Percentiles rank a stretch among this genome's conserved stretches.
phyloP scores from a whole-genome alignment of 2,329 filamentous ascomycete genomes.

The Nectriaceae sp. region DNA sequence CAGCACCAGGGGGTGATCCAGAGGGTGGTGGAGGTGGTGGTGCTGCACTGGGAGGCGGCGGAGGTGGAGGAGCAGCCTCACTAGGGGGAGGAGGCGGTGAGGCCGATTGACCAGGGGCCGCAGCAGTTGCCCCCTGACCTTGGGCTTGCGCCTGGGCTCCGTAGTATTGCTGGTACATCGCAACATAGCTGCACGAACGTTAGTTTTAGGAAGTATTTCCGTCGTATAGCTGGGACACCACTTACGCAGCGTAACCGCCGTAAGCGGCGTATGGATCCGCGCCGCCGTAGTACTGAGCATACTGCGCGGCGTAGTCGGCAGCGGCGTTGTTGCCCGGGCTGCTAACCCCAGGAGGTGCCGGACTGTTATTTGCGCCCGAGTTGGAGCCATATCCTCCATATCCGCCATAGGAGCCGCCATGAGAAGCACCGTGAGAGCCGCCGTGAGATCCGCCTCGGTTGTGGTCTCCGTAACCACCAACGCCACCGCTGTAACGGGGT shows the following conservation, averaged over 20 bases:
- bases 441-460: conserved; percentile 36
- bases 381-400: conserved; percentile 29
- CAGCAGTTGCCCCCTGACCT: conserved; percentile 43
- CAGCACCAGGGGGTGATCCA: conserved; percentile 51
- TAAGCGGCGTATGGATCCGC: conserved; percentile 88
- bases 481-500: conserved; percentile 63
- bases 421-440: conserved; percentile 32
- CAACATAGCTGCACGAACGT: conserved; percentile 52
- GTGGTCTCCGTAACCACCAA: conserved; percentile 34
- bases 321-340: conserved; percentile 28
- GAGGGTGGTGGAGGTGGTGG: conserved; percentile 54
- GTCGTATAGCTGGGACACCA: conserved; percentile 1
- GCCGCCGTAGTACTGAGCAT: conserved; percentile 77
- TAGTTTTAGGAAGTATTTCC: conserved; percentile 17
- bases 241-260: conserved; percentile 80
- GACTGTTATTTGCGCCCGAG: conserved; percentile 37
- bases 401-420: conserved; percentile 31
- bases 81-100: conserved; percentile 59
- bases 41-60: conserved; percentile 55
- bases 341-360: conserved; percentile 33
- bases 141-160: conserved; percentile 47
- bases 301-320: conserved; percentile 75
- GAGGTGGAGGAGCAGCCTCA: conserved; percentile 65
- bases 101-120: conserved; percentile 45
- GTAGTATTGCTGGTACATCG: conserved; percentile 75